These are phyloP conservation scores for Camptophora hylomeconis DNA, from an alignment of 2,329 filamentous ascomycete species.

Conservation along the genomic window DNA sequence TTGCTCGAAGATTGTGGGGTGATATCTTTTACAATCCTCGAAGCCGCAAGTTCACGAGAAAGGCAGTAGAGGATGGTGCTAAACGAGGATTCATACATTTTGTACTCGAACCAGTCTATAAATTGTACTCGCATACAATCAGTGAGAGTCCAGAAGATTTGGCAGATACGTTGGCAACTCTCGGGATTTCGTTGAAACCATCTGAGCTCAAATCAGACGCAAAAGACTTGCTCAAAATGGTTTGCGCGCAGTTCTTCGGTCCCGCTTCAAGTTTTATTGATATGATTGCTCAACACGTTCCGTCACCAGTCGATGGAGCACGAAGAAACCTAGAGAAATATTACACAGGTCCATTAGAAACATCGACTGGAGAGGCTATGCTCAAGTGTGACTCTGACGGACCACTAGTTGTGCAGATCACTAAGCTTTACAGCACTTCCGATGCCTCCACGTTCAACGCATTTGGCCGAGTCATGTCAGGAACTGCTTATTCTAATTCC, in stretches of 20 bases:
- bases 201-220: constrained; percentile 86
- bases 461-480: constrained; percentile 84
- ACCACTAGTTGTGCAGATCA: constrained; percentile 79
- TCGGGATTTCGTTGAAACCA: constrained; percentile 81
- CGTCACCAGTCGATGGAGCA: constrained; percentile 70
- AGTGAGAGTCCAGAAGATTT: constrained; percentile 79
- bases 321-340: constrained; percentile 67
- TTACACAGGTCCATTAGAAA: constrained; percentile 83
- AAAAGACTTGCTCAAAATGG: constrained; percentile 72
- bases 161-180: constrained; percentile 59
- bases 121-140: constrained; percentile 88
- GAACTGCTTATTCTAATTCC: constrained; percentile 67
- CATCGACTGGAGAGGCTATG: constrained; percentile 69
- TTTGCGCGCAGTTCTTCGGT: constrained; percentile 93
- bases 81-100: constrained; percentile 89
- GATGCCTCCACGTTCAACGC: constrained; percentile 88
- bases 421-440: constrained; percentile 79
- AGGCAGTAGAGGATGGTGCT: constrained; percentile 64
- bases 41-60: constrained; percentile 84
- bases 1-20: constrained; percentile 79
- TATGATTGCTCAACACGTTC: constrained; percentile 82
- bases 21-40: constrained; percentile 91
- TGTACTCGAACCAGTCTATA: constrained; percentile 92
- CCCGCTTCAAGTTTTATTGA: constrained; percentile 83
- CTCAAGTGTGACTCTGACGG: constrained; percentile 74